Conservation (phyloP, 2,329 filamentous ascomycete genomes). For the Madurella mycetomatis region DNA sequence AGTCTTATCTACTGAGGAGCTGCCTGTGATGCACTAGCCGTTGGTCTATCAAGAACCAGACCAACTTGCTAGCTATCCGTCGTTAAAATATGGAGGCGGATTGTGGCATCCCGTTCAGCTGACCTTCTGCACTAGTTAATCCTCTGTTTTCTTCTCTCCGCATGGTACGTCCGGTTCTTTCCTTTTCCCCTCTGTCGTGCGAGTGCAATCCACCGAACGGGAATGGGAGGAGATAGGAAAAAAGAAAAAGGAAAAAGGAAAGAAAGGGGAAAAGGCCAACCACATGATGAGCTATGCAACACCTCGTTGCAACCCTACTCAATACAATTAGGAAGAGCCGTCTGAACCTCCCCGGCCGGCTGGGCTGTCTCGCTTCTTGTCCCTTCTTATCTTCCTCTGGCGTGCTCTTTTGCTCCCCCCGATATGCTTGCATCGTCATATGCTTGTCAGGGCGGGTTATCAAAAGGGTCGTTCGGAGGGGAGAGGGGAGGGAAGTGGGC, state of each 20-base stretch:
- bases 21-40: too few relatives aligned
- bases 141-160: too few relatives aligned
- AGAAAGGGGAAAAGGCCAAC: constrained; percentile 1
- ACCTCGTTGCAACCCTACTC: constrained; percentile 32
- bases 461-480: constrained; percentile 3
- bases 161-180: too few relatives aligned
- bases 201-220: too few relatives aligned
- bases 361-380: constrained; percentile 11
- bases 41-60: not conserved
- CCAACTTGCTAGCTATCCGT: not conserved
- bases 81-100: too few relatives aligned
- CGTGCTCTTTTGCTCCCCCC: constrained; percentile 6
- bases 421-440: constrained; percentile 34
- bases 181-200: too few relatives aligned
- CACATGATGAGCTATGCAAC: constrained; percentile 36
- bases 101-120: too few relatives aligned
- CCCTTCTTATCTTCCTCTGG: constrained; percentile 8
- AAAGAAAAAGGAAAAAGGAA: not conserved
- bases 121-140: too few relatives aligned
- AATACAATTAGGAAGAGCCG: constrained; percentile 38
- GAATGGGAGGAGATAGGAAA: too few relatives aligned
- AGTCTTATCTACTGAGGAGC: too few relatives aligned
- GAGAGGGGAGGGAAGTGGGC: constrained; percentile 11
- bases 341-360: constrained; percentile 32
- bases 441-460: constrained; percentile 29